Conservation (phyloP, 169 alveolate species). For the Fabrea salina region DNA sequence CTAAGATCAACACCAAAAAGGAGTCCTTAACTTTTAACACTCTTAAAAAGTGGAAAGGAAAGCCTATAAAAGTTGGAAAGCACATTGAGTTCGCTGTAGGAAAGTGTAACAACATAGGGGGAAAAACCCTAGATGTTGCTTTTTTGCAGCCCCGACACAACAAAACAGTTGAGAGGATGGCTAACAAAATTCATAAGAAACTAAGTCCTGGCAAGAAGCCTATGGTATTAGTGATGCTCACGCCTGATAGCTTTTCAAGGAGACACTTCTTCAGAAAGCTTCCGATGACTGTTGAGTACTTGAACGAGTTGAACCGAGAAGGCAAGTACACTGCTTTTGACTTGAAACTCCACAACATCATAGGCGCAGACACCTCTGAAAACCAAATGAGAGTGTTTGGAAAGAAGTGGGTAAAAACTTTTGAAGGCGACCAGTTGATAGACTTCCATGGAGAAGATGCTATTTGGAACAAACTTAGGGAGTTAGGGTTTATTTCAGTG, state of each 20-base stretch:
- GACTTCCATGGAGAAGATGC: not conserved
- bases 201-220: slow-evolving; percentile 13
- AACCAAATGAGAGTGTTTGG: slow-evolving; percentile 26
- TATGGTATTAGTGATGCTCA: not conserved
- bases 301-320: not conserved
- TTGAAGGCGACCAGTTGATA: not conserved
- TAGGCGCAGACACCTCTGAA: slow-evolving; percentile 11
- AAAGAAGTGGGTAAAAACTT: not conserved
- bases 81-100: not conserved
- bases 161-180: too few species aligned
- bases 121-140: too few species aligned
- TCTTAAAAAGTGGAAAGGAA: not conserved
- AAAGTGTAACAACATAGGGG: too few species aligned
- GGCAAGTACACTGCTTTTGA: slow-evolving; percentile 5
- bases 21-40: not conserved
- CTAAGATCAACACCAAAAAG: not conserved
- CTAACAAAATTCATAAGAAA: too few species aligned
- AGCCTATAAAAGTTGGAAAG: not conserved
- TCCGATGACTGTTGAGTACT: slow-evolving; percentile 7
- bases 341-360: slow-evolving; percentile 20
- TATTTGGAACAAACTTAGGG: slow-evolving; percentile 4
- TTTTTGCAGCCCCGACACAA: too few species aligned
- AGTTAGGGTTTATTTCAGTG: not conserved
- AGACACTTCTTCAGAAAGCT: slow-evolving; percentile 24
- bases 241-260: slow-evolving; percentile 16